These are phyloP conservation scores for Daldinia grandis DNA, from an alignment of 495 filamentous ascomycete genomes.

Conservation along the genomic window DNA sequence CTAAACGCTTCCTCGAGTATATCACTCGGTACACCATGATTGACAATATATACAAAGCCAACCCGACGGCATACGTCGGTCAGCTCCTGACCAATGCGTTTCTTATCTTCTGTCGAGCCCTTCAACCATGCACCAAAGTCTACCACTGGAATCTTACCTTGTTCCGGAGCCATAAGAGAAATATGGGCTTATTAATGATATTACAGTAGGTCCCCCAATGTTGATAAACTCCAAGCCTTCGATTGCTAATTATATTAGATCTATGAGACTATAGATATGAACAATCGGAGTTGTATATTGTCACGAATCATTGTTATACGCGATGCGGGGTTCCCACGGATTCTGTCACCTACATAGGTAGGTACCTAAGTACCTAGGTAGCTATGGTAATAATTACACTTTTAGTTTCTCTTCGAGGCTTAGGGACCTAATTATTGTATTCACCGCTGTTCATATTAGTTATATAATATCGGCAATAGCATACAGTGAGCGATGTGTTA, in stretches of 20 bases:
- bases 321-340: background rate
- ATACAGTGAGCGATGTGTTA: no score
- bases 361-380: no score
- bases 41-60: slow-evolving; percentile 68
- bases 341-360: background rate
- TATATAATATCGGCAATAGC: no score
- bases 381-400: background rate
- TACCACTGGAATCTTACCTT: slow-evolving; percentile 59
- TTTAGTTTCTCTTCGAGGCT: no score
- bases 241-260: background rate
- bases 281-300: background rate
- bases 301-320: background rate
- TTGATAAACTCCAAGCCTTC: background rate
- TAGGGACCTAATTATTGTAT: no score
- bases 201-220: background rate
- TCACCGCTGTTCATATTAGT: no score
- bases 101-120: slow-evolving; percentile 47
- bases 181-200: no score
- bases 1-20: slow-evolving; percentile 62
- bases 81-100: slow-evolving; percentile 57
- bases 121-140: slow-evolving; percentile 56
- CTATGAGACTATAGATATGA: background rate
- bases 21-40: slow-evolving; percentile 59
- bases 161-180: slow-evolving; percentile 2
- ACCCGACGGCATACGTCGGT: slow-evolving; percentile 63